A percentile compares a stretch with the other conserved stretches of the same genome.
These are phyloP conservation scores for Boletus coccyginus DNA, from an alignment of 768 basidiomycete genomes.

Conservation along the genomic window DNA sequence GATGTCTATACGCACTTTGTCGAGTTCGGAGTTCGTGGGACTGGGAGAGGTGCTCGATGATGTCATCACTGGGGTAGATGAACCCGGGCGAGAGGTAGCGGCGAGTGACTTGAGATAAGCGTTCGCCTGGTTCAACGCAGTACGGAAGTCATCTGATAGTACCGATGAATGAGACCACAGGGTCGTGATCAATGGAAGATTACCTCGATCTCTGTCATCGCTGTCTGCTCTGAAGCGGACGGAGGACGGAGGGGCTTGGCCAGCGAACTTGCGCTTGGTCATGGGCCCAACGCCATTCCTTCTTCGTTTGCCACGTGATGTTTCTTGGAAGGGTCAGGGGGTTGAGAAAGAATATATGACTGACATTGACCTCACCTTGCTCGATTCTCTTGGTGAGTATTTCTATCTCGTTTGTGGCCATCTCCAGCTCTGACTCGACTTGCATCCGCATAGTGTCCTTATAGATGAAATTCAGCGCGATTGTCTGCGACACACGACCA, in stretches of 20 bases:
- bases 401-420: slow-evolving; percentile 71
- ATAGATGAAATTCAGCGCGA: slow-evolving; percentile 7
- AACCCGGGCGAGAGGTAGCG: slow-evolving; percentile 38
- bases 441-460: slow-evolving; percentile 66
- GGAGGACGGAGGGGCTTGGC: slow-evolving; percentile 30
- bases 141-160: slow-evolving; percentile 65
- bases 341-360: background rate
- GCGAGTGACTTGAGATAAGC: slow-evolving; percentile 55
- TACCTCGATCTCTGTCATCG: slow-evolving; percentile 38
- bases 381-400: slow-evolving; percentile 53
- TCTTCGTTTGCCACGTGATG: slow-evolving; percentile 31
- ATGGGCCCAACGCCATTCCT: slow-evolving; percentile 24
- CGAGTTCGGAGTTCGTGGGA: slow-evolving; percentile 40
- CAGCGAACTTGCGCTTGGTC: slow-evolving; percentile 33
- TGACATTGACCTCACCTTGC: slow-evolving; percentile 33
- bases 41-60: slow-evolving; percentile 36
- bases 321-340: slow-evolving; percentile 15
- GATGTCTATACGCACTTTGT: slow-evolving; percentile 55
- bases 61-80: slow-evolving; percentile 35
- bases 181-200: background rate
- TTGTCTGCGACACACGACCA: slow-evolving; percentile 1
- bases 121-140: slow-evolving; percentile 63
- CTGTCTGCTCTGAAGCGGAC: slow-evolving; percentile 31
- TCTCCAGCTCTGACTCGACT: slow-evolving; percentile 75
- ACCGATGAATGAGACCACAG: slow-evolving; percentile 9